Base-by-base conservation (phyloP, 495 filamentous ascomycete species). In the Aspergillus homomorphus region DNA sequence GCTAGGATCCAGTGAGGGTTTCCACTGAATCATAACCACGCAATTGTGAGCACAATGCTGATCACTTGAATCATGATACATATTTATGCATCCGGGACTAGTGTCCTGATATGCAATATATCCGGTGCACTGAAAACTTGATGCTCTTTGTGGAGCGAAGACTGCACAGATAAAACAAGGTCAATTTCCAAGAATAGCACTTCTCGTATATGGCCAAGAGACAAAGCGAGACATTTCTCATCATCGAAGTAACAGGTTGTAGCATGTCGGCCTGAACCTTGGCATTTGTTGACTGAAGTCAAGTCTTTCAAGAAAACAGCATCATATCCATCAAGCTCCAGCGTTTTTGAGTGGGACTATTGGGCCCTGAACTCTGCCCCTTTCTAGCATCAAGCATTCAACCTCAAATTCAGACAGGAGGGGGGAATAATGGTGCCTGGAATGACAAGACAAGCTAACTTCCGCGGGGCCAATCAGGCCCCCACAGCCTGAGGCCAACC, bases 381-480 rank as follows among this genome's bases (percentile, higher is more conserved):
- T 38, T 38, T 38, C 33, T 12, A 14, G 33, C 33, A 38, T 51
- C 48, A 30, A 30, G 48, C 48, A 5, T n/a, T 10, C 23, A 18
- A 16, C 23, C 14, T 30, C 4, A 23, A 15, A 18, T 21, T 3
- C 2, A 8, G 9, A 15, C 45, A 7, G n/a, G 20, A 23, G 2
- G 4, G 7, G 18, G 48, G 28, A 28, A 51, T 30, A 19, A 28
- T 51, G 48, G 28, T 51, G 48, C 48, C 48, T 51, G 48, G 18
- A 51, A 51, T 51, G 48, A 51, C 48, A 51, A 51, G 48, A 18
- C 48, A 24, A 28, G 18, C 48, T 51, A 51, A 51, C 18, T 51
- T 5, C 30, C 23, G 23, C 48, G 21, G 48, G 24, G 22, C 48
- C 48, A 51, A 51, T 51, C 24, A 26, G 21, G 30, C 23, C 4